Percentiles rank a stretch among this genome's conserved stretches.
Evolutionary conservation across 148 eudicot genomes (phyloP).

Genomic region (Vaccinium corymbosum): DNA sequence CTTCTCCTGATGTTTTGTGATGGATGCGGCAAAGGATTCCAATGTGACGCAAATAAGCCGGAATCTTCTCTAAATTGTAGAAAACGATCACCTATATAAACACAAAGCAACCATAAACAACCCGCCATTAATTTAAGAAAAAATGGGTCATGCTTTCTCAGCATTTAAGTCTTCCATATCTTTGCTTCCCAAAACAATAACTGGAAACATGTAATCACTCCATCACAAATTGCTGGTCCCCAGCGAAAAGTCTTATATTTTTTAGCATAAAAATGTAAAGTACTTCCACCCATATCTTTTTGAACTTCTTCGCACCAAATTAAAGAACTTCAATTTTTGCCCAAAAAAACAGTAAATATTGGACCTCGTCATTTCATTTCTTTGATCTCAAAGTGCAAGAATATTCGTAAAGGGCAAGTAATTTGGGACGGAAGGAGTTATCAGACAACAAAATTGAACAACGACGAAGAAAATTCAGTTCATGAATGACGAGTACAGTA

Average conservation of each 20-base stretch:
- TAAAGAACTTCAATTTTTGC: no score
- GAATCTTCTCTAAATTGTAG: constrained; percentile 24
- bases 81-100: constrained; percentile 28
- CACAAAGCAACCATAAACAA: background rate
- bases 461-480: background rate
- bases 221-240: no score
- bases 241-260: no score
- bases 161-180: background rate
- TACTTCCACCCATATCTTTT: no score
- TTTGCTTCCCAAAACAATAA: background rate
- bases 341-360: no score
- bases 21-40: constrained; percentile 23
- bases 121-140: background rate
- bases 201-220: background rate
- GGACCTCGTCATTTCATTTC: no score
- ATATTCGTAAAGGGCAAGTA: no score
- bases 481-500: no score
- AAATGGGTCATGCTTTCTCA: background rate
- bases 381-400: no score
- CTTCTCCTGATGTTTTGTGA: constrained; percentile 18
- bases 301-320: no score
- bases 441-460: background rate
- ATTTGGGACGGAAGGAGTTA: no score
- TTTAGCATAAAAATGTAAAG: no score
- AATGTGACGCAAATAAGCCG: constrained; percentile 14